Percentiles rank a stretch among this genome's conserved stretches.
These are phyloP conservation scores for Populus tomentosa DNA, from an alignment of 441 rosid genomes.

Conservation along the genomic window DNA sequence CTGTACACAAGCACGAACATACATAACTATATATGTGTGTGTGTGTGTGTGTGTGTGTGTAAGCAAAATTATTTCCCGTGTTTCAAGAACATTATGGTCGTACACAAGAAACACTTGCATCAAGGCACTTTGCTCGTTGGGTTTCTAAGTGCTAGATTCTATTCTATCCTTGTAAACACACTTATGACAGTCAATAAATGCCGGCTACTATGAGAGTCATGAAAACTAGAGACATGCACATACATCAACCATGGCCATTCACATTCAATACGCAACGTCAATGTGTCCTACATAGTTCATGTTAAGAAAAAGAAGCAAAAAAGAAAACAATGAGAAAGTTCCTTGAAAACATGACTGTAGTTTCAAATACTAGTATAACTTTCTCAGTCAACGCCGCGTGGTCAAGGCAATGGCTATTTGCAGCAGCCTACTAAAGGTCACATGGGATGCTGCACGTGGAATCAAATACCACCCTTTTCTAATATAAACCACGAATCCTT, in stretches of 20 bases:
- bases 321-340: too few relatives aligned
- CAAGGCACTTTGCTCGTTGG: background rate
- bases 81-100: background rate
- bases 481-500: background rate
- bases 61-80: background rate
- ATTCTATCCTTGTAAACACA: background rate
- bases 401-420: background rate
- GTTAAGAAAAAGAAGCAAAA: too few relatives aligned
- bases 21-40: too few relatives aligned
- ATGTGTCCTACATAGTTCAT: too few relatives aligned
- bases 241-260: background rate
- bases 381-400: background rate
- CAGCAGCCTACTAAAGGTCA: background rate
- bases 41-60: too few relatives aligned
- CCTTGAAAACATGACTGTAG: background rate
- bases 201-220: background rate
- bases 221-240: background rate
- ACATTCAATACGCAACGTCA: background rate
- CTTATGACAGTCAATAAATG: background rate
- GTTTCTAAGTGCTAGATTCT: background rate
- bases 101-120: background rate
- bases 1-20: background rate
- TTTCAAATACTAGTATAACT: background rate
- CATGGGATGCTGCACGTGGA: background rate
- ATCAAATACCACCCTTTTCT: too few relatives aligned